These are phyloP conservation scores for Hypoxylon intermedium DNA, from an alignment of 495 filamentous ascomycete species.

Conservation along the genomic window DNA sequence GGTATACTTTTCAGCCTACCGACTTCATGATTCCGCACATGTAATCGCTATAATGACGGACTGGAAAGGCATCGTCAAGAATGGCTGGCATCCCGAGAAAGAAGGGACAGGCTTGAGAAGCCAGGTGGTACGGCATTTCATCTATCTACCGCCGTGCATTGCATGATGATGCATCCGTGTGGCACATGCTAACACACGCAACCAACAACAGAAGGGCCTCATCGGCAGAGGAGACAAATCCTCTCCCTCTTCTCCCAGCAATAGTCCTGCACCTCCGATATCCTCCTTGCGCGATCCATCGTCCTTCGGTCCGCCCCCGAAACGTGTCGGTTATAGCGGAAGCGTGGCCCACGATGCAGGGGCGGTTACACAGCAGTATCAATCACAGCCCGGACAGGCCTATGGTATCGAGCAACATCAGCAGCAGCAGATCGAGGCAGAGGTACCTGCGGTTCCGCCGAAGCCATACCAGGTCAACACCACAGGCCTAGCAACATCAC, in stretches of 20 bases:
- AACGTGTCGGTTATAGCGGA: slow-evolving; percentile 45
- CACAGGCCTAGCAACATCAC: slow-evolving; percentile 70
- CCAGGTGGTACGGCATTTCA: slow-evolving; percentile 47
- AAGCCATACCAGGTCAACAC: slow-evolving; percentile 73
- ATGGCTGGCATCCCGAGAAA: slow-evolving; percentile 54
- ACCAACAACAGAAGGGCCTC: slow-evolving; percentile 53
- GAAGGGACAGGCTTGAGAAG: slow-evolving; percentile 47
- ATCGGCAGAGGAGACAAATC: slow-evolving; percentile 46
- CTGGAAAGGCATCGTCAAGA: slow-evolving; percentile 53
- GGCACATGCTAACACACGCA: slow-evolving; percentile 5
- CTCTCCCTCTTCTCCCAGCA: slow-evolving; percentile 1
- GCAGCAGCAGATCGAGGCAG: too few relatives aligned
- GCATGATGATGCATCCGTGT: not conserved
- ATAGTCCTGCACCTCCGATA: slow-evolving; percentile 71
- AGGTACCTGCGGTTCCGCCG: slow-evolving; percentile 56
- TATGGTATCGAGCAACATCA: slow-evolving; percentile 40
- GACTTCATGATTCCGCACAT: not conserved
- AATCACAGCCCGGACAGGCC: slow-evolving; percentile 1
- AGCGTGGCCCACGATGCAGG: slow-evolving; percentile 51
- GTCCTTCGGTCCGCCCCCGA: slow-evolving; percentile 87
- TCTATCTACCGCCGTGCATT: not conserved
- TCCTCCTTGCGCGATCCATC: slow-evolving; percentile 80
- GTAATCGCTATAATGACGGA: slow-evolving; percentile 36
- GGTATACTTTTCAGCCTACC: too few relatives aligned
- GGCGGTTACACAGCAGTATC: slow-evolving; percentile 61